phyloP scores from a whole-genome alignment of 148 eudicot genomes.

The Camellia lanceoleosa region DNA sequence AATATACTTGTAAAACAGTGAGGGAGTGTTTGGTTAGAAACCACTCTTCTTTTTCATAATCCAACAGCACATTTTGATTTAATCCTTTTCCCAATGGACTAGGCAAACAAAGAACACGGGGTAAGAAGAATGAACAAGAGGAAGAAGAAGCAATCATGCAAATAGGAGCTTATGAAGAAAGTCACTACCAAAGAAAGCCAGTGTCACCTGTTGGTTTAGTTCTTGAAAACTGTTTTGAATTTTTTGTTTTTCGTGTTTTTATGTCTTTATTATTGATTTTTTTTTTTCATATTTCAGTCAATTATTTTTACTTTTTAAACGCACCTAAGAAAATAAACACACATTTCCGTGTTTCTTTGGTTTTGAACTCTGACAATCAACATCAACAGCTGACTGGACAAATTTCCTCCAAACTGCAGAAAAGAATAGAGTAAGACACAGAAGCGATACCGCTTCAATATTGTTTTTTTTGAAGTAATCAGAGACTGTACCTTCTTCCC shows the following conservation, averaged over 20 bases:
- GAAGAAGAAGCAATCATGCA: neutral
- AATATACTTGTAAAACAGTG: neutral
- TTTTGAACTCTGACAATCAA: neutral
- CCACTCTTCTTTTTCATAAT: neutral
- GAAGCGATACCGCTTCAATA: neutral
- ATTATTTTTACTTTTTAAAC: too few species aligned
- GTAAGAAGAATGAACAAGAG: neutral
- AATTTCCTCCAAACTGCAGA: constrained; percentile 78
- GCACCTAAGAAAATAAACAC: too few species aligned
- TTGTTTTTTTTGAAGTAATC: too few species aligned
- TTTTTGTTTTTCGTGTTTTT: too few species aligned
- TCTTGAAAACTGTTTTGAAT: too few species aligned
- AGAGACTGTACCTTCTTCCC: constrained; percentile 57
- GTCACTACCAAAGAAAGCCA: neutral
- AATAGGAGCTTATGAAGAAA: neutral
- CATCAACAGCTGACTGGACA: constrained; percentile 42
- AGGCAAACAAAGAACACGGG: neutral
- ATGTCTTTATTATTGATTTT: too few species aligned
- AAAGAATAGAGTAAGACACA: neutral
- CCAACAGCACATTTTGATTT: neutral
- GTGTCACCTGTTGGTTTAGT: too few species aligned
- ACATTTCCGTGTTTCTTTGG: too few species aligned
- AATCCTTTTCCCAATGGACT: neutral
- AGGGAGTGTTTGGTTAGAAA: neutral
- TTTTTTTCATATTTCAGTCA: too few species aligned